Percentiles rank a stretch among this genome's conserved stretches.
Evolutionary conservation across 371 early-diverging fungal genomes (phyloP).

Genomic region (Mucor ambiguus): DNA sequence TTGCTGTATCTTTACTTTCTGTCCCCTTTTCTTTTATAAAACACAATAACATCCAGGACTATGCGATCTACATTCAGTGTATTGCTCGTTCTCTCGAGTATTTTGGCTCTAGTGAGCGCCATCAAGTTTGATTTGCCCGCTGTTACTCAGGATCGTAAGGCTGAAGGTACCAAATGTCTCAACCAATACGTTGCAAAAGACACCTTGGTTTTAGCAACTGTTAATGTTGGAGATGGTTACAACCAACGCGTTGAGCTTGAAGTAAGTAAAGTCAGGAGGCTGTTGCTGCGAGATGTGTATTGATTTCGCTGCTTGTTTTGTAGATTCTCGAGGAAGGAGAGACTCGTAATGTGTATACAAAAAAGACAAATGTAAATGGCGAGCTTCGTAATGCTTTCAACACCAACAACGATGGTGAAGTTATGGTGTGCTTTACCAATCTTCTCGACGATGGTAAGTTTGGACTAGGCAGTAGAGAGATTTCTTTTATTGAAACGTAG

Average conservation of each 20-base stretch:
- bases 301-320: not conserved
- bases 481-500: not conserved
- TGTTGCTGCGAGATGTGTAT: not conserved
- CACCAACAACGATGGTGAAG: constrained; percentile 80
- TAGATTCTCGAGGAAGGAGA: constrained; percentile 49
- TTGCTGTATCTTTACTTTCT: constrained; percentile 2
- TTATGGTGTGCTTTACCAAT: constrained; percentile 89
- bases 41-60: not conserved
- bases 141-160: constrained; percentile 33
- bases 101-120: constrained; percentile 42
- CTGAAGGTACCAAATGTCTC: constrained; percentile 62
- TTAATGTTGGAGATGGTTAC: constrained; percentile 66
- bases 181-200: constrained; percentile 74
- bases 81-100: constrained; percentile 27
- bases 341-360: constrained; percentile 62
- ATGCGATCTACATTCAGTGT: constrained; percentile 30
- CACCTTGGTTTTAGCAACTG: constrained; percentile 72
- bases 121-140: constrained; percentile 80
- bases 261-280: constrained; percentile 35
- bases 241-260: constrained; percentile 74
- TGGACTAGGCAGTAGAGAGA: not conserved
- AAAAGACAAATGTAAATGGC: constrained; percentile 56
- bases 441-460: constrained; percentile 66
- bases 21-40: constrained; percentile 7
- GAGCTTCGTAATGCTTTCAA: constrained; percentile 66